Evolutionary conservation across 31 red algal genomes (phyloP), one percentile per base, ranked within the genome.

Genomic region (Odonthalia washingtoniensis): DNA sequence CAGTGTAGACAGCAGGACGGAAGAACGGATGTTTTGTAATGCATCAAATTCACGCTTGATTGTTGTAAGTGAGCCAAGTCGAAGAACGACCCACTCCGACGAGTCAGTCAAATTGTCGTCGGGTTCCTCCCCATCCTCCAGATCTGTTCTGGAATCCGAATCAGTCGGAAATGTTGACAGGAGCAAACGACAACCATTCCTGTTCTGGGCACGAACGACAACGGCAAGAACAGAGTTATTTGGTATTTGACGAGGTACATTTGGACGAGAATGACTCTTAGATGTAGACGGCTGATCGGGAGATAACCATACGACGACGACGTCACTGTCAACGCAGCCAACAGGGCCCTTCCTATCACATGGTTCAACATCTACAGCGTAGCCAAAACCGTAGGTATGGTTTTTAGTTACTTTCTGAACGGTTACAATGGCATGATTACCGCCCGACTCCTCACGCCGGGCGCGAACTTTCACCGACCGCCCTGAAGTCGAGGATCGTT

Each of bases 1-100:
- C 49, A 57, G 21, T 21, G 21, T 57, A 12, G 93, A 72, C 49
- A 95, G 34, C 39, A 95, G 83, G 33, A 46, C 40, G 32, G 93
- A 89, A 28, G 30, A 74, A 34, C 83, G 84, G 53, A 96, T 88
- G 27, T 46, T 79, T 40, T 80, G 83, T 64, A 96, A 74, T 1
- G 89, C 94, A 79, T 84, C 88, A 83, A 86, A 89, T 78, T 96
- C 94, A 37, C 94, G 64, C 74, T 76, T 90, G 66, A 90, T 72
- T 12, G 94, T 96, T 12, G 90, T 89, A 9, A 96, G 41, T 5
- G 85, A 86, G n/a, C 89, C 89, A 38, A 96, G 26, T 24, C 85
- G 84, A 35, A 96, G 27, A 65, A 96, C 17, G 35, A 30, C 49
- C 89, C 89, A 91, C 26, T 64, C 61, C 21, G 65, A 46, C 32